These are phyloP conservation scores for Didymella pomorum DNA, from an alignment of 2,329 filamentous ascomycete genomes.

Conservation along the genomic window DNA sequence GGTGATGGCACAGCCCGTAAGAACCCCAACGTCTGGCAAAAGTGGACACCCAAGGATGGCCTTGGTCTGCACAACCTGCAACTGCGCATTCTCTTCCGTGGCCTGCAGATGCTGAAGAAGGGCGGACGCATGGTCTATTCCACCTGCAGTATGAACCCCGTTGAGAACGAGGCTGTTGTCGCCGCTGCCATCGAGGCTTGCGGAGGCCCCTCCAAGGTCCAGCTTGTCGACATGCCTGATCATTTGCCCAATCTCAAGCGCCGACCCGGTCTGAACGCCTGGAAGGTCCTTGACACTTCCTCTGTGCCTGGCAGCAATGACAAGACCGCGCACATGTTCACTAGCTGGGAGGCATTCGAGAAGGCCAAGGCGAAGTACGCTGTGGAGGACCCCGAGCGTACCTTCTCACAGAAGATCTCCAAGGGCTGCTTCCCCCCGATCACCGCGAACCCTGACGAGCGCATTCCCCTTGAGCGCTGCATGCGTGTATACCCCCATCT, in stretches of 20 bases:
- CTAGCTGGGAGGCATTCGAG: slow-evolving; percentile 82
- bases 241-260: slow-evolving; percentile 80
- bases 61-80: slow-evolving; percentile 89
- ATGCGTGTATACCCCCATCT: slow-evolving; percentile 94
- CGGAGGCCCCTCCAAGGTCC: slow-evolving; percentile 81
- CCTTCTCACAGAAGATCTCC: slow-evolving; percentile 60
- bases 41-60: slow-evolving; percentile 89
- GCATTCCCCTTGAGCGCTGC: slow-evolving; percentile 83
- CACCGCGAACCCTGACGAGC: slow-evolving; percentile 61
- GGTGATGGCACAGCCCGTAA: slow-evolving; percentile 94
- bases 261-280: slow-evolving; percentile 76
- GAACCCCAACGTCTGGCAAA: slow-evolving; percentile 92
- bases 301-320: slow-evolving; percentile 57
- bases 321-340: slow-evolving; percentile 80
- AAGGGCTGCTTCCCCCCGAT: slow-evolving; percentile 84
- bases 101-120: slow-evolving; percentile 94
- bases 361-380: slow-evolving; percentile 69
- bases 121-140: slow-evolving; percentile 96
- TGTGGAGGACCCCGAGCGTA: slow-evolving; percentile 66
- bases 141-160: slow-evolving; percentile 97
- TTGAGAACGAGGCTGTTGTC: slow-evolving; percentile 95
- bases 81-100: slow-evolving; percentile 86
- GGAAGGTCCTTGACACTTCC: slow-evolving; percentile 76
- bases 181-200: slow-evolving; percentile 88
- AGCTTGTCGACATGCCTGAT: slow-evolving; percentile 83